phyloP scores from a whole-genome alignment of 1,139 yeast genomes.

The Scheffersomyces illinoinensis region DNA sequence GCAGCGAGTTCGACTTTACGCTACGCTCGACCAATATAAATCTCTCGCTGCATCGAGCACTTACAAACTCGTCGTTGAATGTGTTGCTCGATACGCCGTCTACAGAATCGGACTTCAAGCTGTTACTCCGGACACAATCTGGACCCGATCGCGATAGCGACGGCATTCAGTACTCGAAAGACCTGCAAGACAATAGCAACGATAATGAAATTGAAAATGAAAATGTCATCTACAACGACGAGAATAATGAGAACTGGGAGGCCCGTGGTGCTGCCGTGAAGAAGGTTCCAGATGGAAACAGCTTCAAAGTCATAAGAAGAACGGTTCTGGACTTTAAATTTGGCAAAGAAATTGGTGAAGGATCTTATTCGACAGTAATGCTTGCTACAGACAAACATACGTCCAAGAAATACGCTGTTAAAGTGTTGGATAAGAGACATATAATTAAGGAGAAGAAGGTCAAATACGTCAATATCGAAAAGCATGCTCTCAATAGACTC shows the following conservation, averaged over 20 bases:
- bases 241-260: conserved; percentile 23
- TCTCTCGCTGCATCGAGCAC: conserved; percentile 12
- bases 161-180: neutral
- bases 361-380: conserved; percentile 92
- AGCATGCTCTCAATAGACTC: conserved; percentile 82
- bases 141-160: neutral
- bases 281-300: conserved; percentile 17
- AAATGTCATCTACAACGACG: conserved; percentile 5
- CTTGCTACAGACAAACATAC: conserved; percentile 80
- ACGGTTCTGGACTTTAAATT: conserved; percentile 85
- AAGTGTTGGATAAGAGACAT: conserved; percentile 88
- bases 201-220: conserved; percentile 11
- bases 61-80: conserved; percentile 39
- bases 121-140: conserved; percentile 8
- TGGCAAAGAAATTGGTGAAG: conserved; percentile 88
- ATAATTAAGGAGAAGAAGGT: conserved; percentile 93
- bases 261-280: conserved; percentile 42
- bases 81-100: conserved; percentile 37
- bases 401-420: conserved; percentile 80
- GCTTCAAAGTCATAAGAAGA: conserved; percentile 42
- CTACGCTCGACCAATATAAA: conserved; percentile 14
- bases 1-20: conserved; percentile 30
- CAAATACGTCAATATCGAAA: conserved; percentile 94
- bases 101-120: conserved; percentile 19
- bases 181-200: conserved; percentile 3